phyloP scores from a whole-genome alignment of 805 yeast genomes.

The Ogataea corticis region DNA sequence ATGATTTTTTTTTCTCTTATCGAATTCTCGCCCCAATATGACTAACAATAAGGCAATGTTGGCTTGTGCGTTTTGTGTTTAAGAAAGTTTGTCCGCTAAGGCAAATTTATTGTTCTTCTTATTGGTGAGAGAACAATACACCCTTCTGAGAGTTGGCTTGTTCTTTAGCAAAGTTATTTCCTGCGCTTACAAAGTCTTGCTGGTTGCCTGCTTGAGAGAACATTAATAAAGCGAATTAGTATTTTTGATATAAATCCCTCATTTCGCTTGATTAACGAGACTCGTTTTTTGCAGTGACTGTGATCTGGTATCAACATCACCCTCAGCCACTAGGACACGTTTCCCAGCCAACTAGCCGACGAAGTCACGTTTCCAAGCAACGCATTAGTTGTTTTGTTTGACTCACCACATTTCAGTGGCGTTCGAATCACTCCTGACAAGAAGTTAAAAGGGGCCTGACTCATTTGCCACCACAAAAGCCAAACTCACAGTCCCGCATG shows the following conservation, averaged over 20 bases:
- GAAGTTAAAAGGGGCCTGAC: too few relatives aligned
- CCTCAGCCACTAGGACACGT: too few relatives aligned
- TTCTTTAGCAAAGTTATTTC: too few relatives aligned
- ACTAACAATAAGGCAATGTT: background rate
- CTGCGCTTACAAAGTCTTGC: slow-evolving; percentile 3
- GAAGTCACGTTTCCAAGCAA: background rate
- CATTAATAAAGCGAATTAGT: background rate
- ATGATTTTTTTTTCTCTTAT: background rate
- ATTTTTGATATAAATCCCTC: slow-evolving; percentile 1
- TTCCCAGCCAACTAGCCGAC: too few relatives aligned
- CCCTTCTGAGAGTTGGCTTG: background rate
- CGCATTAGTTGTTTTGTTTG: background rate
- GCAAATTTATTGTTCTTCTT: background rate
- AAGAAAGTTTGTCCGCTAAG: background rate
- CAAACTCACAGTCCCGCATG: background rate
- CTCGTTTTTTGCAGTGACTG: too few relatives aligned
- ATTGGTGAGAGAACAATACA: background rate
- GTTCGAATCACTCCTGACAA: too few relatives aligned
- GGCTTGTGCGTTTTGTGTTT: background rate
- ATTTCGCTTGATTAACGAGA: background rate
- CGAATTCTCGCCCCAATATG: background rate
- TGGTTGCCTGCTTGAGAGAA: background rate
- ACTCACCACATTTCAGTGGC: too few relatives aligned
- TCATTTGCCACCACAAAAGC: background rate
- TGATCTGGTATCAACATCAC: too few relatives aligned